These are phyloP conservation scores for Sextonia rubra DNA, from an alignment of 164 flowering plant genomes.

Conservation along the genomic window DNA sequence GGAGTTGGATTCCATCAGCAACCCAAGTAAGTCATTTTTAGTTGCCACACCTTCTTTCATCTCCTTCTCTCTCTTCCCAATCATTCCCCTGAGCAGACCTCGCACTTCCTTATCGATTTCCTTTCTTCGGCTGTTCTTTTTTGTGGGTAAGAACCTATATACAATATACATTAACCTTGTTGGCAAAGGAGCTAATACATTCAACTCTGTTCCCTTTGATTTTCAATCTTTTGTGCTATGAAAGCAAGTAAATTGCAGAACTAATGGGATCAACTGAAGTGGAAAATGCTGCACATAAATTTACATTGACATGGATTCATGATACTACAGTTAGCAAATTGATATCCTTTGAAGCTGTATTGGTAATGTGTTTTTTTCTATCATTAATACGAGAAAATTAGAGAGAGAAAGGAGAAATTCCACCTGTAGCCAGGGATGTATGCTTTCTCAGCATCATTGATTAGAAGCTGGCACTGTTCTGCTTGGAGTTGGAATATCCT, in stretches of 20 bases:
- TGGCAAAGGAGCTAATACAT: neutral
- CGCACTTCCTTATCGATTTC: constrained; percentile 21
- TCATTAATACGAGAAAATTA: neutral
- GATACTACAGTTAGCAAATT: neutral
- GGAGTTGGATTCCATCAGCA: constrained; percentile 38
- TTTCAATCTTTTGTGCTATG: neutral
- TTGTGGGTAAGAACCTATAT: constrained; percentile 43
- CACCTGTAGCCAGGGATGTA: constrained; percentile 16
- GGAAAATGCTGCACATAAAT: neutral
- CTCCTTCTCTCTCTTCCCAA: constrained; percentile 32
- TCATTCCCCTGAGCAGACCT: constrained; percentile 19
- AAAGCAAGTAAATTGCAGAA: neutral
- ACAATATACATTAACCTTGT: neutral
- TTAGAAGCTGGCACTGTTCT: constrained; percentile 11
- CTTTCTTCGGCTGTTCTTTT: constrained; percentile 36
- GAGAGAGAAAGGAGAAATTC: neutral
- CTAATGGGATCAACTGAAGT: neutral
- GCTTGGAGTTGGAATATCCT: constrained; percentile 12
- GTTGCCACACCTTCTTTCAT: constrained; percentile 12
- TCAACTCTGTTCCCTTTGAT: no score
- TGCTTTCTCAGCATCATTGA: neutral
- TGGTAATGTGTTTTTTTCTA: neutral
- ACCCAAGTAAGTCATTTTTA: constrained; percentile 37
- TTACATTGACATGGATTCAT: neutral
- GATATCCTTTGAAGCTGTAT: neutral